These are phyloP conservation scores for Cryptococcus deneoformans DNA, from an alignment of 1,284 basidiomycete genomes.

Conservation along the genomic window DNA sequence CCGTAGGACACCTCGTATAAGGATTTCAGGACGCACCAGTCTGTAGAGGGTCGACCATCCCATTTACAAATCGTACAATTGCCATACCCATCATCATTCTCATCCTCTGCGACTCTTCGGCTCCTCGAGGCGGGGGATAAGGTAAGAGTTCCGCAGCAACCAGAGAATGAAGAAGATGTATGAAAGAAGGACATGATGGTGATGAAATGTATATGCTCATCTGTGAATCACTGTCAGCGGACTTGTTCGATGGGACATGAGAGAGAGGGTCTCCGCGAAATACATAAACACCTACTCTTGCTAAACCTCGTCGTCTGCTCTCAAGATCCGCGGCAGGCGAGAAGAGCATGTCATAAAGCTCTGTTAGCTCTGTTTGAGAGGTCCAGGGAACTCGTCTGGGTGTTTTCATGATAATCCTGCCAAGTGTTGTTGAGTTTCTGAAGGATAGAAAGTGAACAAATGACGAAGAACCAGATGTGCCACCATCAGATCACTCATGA, in stretches of 20 bases:
- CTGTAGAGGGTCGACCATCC: constrained; percentile 90
- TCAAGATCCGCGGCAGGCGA: constrained; percentile 61
- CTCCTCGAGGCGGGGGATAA: constrained; percentile 54
- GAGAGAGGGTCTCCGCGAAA: neutral
- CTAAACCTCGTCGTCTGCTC: constrained; percentile 62
- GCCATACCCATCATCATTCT: constrained; percentile 66
- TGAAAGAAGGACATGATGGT: constrained; percentile 68
- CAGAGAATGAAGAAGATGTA: constrained; percentile 57
- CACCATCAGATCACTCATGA: no score
- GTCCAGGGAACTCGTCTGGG: constrained; percentile 84
- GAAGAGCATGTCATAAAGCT: constrained; percentile 78
- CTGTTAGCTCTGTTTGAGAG: constrained; percentile 67
- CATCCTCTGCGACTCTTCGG: constrained; percentile 56
- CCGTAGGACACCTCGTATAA: neutral
- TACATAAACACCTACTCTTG: constrained; percentile 58
- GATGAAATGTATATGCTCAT: constrained; percentile 68
- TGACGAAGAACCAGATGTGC: no score
- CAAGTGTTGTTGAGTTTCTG: neutral
- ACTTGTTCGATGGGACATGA: neutral
- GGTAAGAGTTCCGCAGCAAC: constrained; percentile 60
- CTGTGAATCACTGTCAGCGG: constrained; percentile 7
- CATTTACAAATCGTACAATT: constrained; percentile 83
- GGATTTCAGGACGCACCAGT: constrained; percentile 56
- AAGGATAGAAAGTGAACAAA: neutral
- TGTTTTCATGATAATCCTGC: constrained; percentile 60